Base-by-base conservation (phyloP, 2,329 filamentous ascomycete species). In the Pseudogymnoascus sp. region DNA sequence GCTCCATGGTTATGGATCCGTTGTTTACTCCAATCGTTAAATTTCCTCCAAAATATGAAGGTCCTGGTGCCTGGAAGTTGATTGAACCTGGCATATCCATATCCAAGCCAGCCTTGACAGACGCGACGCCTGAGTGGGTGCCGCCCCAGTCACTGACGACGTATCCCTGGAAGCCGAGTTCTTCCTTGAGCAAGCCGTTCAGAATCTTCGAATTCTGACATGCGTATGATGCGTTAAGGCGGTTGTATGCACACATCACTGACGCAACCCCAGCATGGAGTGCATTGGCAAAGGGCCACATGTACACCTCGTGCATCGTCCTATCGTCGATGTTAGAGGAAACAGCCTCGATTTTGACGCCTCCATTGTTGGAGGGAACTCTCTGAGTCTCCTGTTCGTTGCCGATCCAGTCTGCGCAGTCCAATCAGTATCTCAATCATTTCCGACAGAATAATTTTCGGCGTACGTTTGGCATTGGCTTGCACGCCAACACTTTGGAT, bases 231-330 rank as follows among this genome's bases (percentile, higher is more conserved):
- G 77, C 77, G 67, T 82, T 81, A 61, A 82, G 67, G 62, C 75
- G 64, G 68, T 78, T 75, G 65, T 78, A 79, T 0, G 87, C 84
- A 73, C 84, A 85, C 85, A 87, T 87, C 64, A 85, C 74, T 11
- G 82, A 74, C 3, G 83, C 82, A 6, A 88, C 86, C 10, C 87
- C 87, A 7, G 87, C 87, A 62, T 79, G 80, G 61, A 91, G 82
- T 1, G 86, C 86, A 69, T 92, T 88, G 26, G 83, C 87, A 70
- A 92, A 92, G 0, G 89, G 89, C 89, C 89, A 92, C 26, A 87
- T 77, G 70, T 91, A 92, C 5, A 91, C 74, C 72, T 92, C 89
- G 69, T 91, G 89, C 71, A 91, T 77, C 0, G 88, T 87, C 65
- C 88, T 83, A 72, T 92, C 89, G 64, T 90, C 87, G 16, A 89